Base-by-base conservation (phyloP, 2,329 filamentous ascomycete species). In the Leptoxyphium fumago region DNA sequence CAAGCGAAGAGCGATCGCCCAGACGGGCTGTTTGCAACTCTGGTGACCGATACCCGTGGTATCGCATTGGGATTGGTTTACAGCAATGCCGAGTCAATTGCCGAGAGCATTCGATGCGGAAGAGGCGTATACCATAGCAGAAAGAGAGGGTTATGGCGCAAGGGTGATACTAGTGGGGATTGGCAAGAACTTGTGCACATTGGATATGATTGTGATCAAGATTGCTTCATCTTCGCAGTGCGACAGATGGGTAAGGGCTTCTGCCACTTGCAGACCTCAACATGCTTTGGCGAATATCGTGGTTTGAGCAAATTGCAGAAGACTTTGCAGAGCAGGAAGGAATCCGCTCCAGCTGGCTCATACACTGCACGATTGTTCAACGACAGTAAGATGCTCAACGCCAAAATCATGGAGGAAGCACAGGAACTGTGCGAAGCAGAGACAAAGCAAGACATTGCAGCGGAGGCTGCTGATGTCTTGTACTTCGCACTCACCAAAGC, bases 331-430 rank as follows among this genome's bases (percentile, higher is more conserved):
- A 81, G 79, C 36, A 80, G 91, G 54, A 94, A 91, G 61, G 66
- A 74, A 38, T 85, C 83, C 14, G 88, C 89, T 0, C 89, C 91
- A 0, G 74, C 75, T 51, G 89, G 88, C 1, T 98, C 91, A 10
- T 98, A 98, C 64, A 98, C 91, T 4, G 85, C 87, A 14, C 75
- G 89, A 29, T 70, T 98, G 1, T 98, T 96, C 70, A 88, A 82
- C 14, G 91, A 98, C 50, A 77, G 85, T 54, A 88, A 93, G 62
- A 74, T 98, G 44, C 67, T 95, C 43, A 75, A 84, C 38, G 91
- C 91, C 2, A 98, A 98, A 72, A 95, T 98, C 45, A 93, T 96
- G 79, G 91, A 98, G 64, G 91, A 98, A 63, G 91, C 91, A 0
- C 84, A 93, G 58, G 91, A 98, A 67, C 73, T 98, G 38, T 95